phyloP scores from a whole-genome alignment of 257 asterid species.

The Fraxinus americana region DNA sequence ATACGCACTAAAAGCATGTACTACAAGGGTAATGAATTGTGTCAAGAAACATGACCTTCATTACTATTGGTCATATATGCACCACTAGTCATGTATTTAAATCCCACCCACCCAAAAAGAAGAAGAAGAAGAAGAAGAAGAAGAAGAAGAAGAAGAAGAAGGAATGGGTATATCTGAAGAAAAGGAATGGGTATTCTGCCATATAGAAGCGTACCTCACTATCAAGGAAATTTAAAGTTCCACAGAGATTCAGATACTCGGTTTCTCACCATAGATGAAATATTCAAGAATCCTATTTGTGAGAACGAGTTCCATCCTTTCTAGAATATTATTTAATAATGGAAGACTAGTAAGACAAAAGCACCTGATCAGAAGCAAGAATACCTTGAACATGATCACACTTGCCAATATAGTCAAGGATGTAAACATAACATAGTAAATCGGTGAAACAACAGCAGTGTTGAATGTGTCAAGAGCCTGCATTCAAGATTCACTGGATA shows the following conservation, averaged over 20 bases:
- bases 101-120: not conserved
- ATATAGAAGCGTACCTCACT: not conserved
- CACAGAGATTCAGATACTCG: not conserved
- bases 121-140: too few species aligned
- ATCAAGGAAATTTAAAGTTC: not conserved
- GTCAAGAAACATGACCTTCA: not conserved
- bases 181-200: not conserved
- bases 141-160: too few species aligned
- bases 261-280: not conserved
- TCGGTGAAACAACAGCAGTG: conserved; percentile 45
- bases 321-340: conserved; percentile 2
- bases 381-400: conserved; percentile 53
- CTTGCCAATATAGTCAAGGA: conserved; percentile 45
- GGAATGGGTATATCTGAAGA: not conserved
- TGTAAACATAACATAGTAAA: conserved; percentile 48
- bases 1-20: not conserved
- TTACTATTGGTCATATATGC: not conserved
- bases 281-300: not conserved
- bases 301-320: conserved; percentile 14
- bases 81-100: not conserved
- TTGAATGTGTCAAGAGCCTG: conserved; percentile 45
- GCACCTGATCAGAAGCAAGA: conserved; percentile 20
- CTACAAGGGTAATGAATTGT: not conserved
- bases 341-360: not conserved
- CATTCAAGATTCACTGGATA: conserved; percentile 25